phyloP scores from a whole-genome alignment of 2,329 filamentous ascomycete genomes.

The Pestalotiopsis sp. region DNA sequence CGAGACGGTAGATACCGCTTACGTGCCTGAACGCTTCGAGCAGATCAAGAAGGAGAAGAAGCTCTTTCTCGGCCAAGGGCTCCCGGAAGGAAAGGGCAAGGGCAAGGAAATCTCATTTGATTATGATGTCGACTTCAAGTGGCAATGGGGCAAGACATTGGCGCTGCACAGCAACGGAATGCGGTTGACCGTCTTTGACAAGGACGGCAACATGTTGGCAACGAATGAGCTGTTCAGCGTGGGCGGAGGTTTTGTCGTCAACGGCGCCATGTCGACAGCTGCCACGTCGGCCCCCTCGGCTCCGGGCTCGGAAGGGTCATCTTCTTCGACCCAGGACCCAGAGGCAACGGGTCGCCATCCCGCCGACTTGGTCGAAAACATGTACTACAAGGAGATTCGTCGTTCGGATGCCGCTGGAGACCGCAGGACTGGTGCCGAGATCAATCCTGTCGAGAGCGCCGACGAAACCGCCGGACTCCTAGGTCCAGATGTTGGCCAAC shows the following conservation, averaged over 20 bases:
- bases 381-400: slow-evolving; percentile 55
- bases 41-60: slow-evolving; percentile 49
- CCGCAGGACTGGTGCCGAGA: slow-evolving; percentile 45
- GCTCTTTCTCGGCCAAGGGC: slow-evolving; percentile 44
- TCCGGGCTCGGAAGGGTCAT: slow-evolving; percentile 16
- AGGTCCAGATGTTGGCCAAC: slow-evolving; percentile 2
- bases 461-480: slow-evolving; percentile 21
- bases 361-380: slow-evolving; percentile 51
- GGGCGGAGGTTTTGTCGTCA: slow-evolving; percentile 55
- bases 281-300: slow-evolving; percentile 25
- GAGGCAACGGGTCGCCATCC: slow-evolving; percentile 37
- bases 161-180: slow-evolving; percentile 55
- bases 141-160: slow-evolving; percentile 55
- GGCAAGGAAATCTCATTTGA: slow-evolving; percentile 50
- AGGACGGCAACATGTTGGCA: slow-evolving; percentile 47
- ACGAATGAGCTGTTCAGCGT: slow-evolving; percentile 55
- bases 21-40: slow-evolving; percentile 47
- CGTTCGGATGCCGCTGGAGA: slow-evolving; percentile 48
- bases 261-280: slow-evolving; percentile 48
- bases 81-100: slow-evolving; percentile 39
- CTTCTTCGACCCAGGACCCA: slow-evolving; percentile 10
- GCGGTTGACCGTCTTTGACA: slow-evolving; percentile 52
- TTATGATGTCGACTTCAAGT: slow-evolving; percentile 50
- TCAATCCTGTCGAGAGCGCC: slow-evolving; percentile 35
- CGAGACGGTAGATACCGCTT: slow-evolving; percentile 50